Base-by-base conservation (phyloP, 176 grass and related monocot genomes). In the Alloteropsis semialata region DNA sequence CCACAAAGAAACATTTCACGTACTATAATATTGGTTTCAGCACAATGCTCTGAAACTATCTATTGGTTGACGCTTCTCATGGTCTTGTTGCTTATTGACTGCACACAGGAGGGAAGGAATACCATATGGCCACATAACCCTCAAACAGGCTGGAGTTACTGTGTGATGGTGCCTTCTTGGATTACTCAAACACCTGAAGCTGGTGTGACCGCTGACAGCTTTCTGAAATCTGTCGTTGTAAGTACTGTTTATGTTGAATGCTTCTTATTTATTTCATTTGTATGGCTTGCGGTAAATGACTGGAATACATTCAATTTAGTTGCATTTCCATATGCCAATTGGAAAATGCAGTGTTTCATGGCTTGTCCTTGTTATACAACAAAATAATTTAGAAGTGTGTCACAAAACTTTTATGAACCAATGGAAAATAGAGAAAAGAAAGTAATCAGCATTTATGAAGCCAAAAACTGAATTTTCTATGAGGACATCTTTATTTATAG, bases 121-220 rank as follows among this genome's bases (percentile, higher is more conserved):
- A 94, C 97, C 43, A 24, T 96, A 46, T 99, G 97, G 97, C 97
- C 97, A 78, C 97, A 99, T 87, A 96, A 96, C 76, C 91, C 89
- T 79, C 97, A 89, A 86, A 96, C 91, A 27, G 97, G 97, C 25
- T 99, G 91, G 91, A 99, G 97, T 88, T 99, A 94, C 86, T 99
- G 97, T 87, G 91, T 99, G 69, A 93, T 84, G 38, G 72, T 99
- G 51, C 97, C 97, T 80, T 99, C 97, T 83, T 99, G 97, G 97
- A 96, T 81, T 29, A 78, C 92, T 51, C 82, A 94, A 87, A 81
- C 92, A 75, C 80, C 87, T 27, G 97, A 99, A 85, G 81, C 89
- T 80, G 87, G 85, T 86, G 89, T 63, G 49, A 78, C 97, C 8
- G 57, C 94, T 60, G 92, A 93, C 55, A 90, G 81, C 85, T 94